These are phyloP conservation scores for Castanea crenata DNA, from an alignment of 306 rosid genomes.

Conservation along the genomic window DNA sequence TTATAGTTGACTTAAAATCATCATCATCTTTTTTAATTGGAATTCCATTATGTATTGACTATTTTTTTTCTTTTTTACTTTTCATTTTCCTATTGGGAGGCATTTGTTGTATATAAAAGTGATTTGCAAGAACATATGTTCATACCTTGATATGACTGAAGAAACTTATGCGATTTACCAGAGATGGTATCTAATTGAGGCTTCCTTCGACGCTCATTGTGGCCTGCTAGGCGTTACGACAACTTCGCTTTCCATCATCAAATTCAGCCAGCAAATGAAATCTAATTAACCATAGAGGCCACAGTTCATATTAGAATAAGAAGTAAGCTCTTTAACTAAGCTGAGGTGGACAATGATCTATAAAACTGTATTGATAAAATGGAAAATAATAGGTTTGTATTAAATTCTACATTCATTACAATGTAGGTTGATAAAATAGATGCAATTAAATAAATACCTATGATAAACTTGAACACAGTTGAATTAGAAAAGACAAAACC, in stretches of 20 bases:
- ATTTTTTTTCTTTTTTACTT: not conserved
- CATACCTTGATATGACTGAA: slow-evolving; percentile 66
- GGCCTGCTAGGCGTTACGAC: slow-evolving; percentile 89
- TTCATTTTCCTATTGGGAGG: not conserved
- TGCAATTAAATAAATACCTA: too few species aligned
- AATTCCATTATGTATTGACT: not conserved
- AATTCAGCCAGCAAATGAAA: slow-evolving; percentile 76
- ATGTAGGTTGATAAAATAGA: too few species aligned
- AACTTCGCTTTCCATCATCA: slow-evolving; percentile 81
- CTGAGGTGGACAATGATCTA: not conserved
- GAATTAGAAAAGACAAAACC: too few species aligned
- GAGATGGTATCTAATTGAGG: slow-evolving; percentile 56
- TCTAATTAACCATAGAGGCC: slow-evolving; percentile 36
- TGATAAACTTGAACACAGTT: too few species aligned
- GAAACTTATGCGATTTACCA: slow-evolving; percentile 47
- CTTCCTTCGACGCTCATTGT: slow-evolving; percentile 80
- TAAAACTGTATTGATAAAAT: not conserved
- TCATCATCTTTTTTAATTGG: not conserved
- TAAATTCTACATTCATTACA: not conserved
- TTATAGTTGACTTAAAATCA: not conserved
- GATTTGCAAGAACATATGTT: not conserved
- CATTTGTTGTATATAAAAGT: not conserved
- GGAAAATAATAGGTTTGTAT: not conserved
- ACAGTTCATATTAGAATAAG: slow-evolving; percentile 12
- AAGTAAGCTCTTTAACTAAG: slow-evolving; percentile 1